Percentiles rank a stretch among this genome's conserved stretches.
Evolutionary conservation across 1,284 basidiomycete genomes (phyloP).

Genomic region (Sphaerobolus stellatus): DNA sequence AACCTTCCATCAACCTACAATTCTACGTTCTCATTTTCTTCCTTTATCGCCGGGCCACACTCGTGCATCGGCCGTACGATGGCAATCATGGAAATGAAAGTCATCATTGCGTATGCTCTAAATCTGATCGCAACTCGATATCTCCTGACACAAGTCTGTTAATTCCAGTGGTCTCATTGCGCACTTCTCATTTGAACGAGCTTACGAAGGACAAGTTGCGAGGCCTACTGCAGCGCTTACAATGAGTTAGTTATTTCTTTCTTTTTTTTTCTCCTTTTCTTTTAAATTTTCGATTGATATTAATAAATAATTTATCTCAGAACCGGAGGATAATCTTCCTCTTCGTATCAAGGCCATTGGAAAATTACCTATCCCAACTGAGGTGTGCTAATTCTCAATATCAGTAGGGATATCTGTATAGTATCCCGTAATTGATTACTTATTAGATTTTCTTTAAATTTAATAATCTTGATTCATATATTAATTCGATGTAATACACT

Average conservation of each 20-base stretch:
- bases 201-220: constrained; percentile 38
- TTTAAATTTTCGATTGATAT: too few species aligned
- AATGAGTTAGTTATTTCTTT: constrained; percentile 37
- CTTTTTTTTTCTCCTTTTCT: background rate
- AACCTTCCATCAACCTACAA: constrained; percentile 2
- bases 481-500: too few species aligned
- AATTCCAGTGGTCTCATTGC: constrained; percentile 36
- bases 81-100: constrained; percentile 53
- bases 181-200: constrained; percentile 42
- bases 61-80: constrained; percentile 36
- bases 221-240: constrained; percentile 42
- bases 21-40: constrained; percentile 11
- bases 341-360: background rate
- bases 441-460: too few species aligned
- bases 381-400: too few species aligned
- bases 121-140: too few species aligned
- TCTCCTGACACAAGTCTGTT: too few species aligned
- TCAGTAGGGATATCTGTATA: too few species aligned
- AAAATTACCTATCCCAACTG: too few species aligned
- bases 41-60: constrained; percentile 17
- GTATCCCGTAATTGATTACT: too few species aligned
- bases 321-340: constrained; percentile 17
- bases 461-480: too few species aligned
- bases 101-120: too few species aligned
- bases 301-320: constrained; percentile 1